phyloP scores from a whole-genome alignment of 805 yeast genomes.

The Ogataea neopini region DNA sequence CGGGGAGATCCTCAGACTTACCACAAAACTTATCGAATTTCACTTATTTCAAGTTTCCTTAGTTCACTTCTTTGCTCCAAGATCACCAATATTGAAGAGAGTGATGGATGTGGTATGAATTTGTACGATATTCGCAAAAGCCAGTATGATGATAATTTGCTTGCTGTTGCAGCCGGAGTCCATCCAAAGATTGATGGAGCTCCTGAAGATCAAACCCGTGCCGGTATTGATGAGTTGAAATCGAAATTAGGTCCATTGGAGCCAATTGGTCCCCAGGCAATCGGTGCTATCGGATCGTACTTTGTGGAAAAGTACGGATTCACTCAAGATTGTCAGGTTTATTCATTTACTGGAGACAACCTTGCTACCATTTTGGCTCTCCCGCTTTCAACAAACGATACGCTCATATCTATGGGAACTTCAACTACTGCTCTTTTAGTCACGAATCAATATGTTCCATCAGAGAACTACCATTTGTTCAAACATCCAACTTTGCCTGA shows the following conservation, averaged over 20 bases:
- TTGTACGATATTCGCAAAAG: slow-evolving; percentile 67
- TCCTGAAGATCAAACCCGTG: slow-evolving; percentile 23
- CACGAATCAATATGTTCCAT: slow-evolving; percentile 75
- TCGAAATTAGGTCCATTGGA: slow-evolving; percentile 55
- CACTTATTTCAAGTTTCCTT: slow-evolving; percentile 77
- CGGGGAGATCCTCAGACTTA: slow-evolving; percentile 53
- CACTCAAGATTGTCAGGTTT: slow-evolving; percentile 53
- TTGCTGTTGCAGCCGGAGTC: slow-evolving; percentile 55
- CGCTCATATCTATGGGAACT: slow-evolving; percentile 82
- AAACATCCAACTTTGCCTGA: slow-evolving; percentile 78
- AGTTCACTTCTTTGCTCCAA: slow-evolving; percentile 69
- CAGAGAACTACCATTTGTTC: slow-evolving; percentile 81
- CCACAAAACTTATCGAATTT: slow-evolving; percentile 57
- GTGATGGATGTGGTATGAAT: slow-evolving; percentile 95
- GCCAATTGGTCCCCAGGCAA: slow-evolving; percentile 48
- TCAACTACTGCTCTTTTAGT: slow-evolving; percentile 86
- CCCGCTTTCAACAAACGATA: slow-evolving; percentile 75
- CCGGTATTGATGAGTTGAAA: slow-evolving; percentile 43
- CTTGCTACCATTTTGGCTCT: slow-evolving; percentile 83
- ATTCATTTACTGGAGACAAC: slow-evolving; percentile 88
- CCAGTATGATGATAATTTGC: slow-evolving; percentile 55
- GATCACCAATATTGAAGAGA: slow-evolving; percentile 67
- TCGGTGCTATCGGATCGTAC: slow-evolving; percentile 59
- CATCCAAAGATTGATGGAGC: slow-evolving; percentile 45
- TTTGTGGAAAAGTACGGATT: slow-evolving; percentile 69